These are phyloP conservation scores for Citrus unshiu DNA, from an alignment of 345 rosid genomes.

Conservation along the genomic window DNA sequence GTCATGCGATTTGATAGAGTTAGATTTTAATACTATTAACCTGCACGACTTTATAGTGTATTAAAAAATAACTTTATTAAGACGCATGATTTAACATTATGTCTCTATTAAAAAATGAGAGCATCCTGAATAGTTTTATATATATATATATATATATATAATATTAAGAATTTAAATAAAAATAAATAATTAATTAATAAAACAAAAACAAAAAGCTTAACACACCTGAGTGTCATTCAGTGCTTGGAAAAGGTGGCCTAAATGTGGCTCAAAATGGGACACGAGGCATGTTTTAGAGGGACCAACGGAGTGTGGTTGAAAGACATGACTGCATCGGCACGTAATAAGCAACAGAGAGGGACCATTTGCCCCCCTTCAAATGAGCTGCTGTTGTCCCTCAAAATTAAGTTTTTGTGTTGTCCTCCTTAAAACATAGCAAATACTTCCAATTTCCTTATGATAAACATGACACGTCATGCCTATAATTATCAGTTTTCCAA, in stretches of 20 bases:
- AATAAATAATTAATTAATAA: too few relatives aligned
- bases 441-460: neutral
- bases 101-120: too few relatives aligned
- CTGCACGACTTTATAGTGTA: accelerated
- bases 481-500: neutral
- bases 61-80: too few relatives aligned
- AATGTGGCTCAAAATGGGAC: neutral
- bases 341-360: neutral
- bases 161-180: too few relatives aligned
- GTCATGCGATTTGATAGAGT: too few relatives aligned
- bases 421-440: neutral
- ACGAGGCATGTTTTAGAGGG: neutral
- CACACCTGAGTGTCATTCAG: too few relatives aligned
- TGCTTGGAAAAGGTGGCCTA: neutral
- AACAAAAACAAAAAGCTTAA: too few relatives aligned
- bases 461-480: neutral
- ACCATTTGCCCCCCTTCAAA: neutral
- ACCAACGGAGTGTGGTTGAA: conserved; percentile 9
- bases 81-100: too few relatives aligned
- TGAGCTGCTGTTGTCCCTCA: too few relatives aligned
- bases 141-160: too few relatives aligned
- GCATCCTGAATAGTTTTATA: too few relatives aligned
- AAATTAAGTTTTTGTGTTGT: neutral
- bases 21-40: too few relatives aligned
- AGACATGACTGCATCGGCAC: conserved; percentile 2